These are phyloP conservation scores for Epichloe sylvatica DNA, from an alignment of 2,329 filamentous ascomycete genomes.

Conservation along the genomic window DNA sequence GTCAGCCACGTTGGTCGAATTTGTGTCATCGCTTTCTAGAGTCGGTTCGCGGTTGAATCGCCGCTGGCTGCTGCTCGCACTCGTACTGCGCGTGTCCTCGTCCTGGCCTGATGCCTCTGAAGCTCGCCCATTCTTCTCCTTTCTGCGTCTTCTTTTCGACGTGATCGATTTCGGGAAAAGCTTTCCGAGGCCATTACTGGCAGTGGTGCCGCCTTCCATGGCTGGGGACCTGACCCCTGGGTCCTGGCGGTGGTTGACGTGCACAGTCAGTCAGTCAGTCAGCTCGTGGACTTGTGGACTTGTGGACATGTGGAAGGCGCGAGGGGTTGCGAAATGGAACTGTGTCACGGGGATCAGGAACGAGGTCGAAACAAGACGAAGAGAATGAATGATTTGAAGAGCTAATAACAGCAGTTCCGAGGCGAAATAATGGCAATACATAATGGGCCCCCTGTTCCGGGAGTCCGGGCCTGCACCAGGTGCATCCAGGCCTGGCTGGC, in stretches of 20 bases:
- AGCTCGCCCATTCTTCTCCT: slow-evolving; percentile 28
- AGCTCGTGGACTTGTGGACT: no score
- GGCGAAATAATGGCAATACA: no score
- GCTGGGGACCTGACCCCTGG: background rate
- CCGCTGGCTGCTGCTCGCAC: slow-evolving; percentile 14
- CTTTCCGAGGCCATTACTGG: slow-evolving; percentile 30
- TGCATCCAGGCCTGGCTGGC: no score
- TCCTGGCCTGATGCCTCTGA: slow-evolving; percentile 14
- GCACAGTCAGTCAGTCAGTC: no score
- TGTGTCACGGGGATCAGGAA: background rate
- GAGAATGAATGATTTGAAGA: background rate
- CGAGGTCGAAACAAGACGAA: background rate
- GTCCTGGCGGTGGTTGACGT: background rate
- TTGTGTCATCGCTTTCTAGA: slow-evolving; percentile 21
- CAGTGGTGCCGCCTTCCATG: slow-evolving; percentile 8
- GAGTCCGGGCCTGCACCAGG: no score
- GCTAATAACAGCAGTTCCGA: background rate
- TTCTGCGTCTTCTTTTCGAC: slow-evolving; percentile 34
- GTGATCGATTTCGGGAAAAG: slow-evolving; percentile 38
- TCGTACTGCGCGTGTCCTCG: slow-evolving; percentile 19
- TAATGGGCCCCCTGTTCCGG: no score
- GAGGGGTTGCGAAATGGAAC: background rate
- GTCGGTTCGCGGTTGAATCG: slow-evolving; percentile 19
- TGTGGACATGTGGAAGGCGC: background rate
- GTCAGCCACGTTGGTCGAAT: slow-evolving; percentile 17